Conservation (phyloP, 1,139 yeast species). For the Pichia sp. region DNA sequence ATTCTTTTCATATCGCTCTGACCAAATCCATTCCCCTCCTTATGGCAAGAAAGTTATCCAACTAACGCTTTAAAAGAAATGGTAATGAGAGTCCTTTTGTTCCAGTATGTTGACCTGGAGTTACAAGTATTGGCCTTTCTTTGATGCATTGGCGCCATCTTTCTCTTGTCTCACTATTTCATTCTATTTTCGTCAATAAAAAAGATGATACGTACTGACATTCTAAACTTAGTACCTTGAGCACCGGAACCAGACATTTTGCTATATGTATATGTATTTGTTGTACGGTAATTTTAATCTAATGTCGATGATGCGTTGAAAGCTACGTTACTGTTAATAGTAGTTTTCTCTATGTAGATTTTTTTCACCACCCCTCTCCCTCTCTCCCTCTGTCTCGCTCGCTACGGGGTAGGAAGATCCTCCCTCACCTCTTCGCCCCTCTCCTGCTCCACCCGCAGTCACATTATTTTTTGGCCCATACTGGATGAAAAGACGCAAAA, state of each 20-base stretch:
- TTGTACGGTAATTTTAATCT: constrained; percentile 5
- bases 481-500: not conserved
- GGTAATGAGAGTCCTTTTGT: no score
- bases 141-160: not conserved
- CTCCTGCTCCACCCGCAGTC: not conserved
- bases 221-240: constrained; percentile 99
- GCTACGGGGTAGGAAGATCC: not conserved
- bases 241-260: constrained; percentile 88
- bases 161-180: not conserved
- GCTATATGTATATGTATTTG: constrained; percentile 15
- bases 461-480: not conserved
- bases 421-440: not conserved
- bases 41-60: no score
- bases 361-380: constrained; percentile 2
- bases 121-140: not conserved
- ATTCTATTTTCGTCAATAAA: not conserved
- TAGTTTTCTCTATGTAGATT: not conserved
- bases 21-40: no score
- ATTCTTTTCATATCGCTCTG: no score
- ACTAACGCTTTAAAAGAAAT: no score
- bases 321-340: not conserved
- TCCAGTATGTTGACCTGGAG: no score
- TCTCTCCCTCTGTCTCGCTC: not conserved
- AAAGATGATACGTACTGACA: constrained; percentile 71
- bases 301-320: not conserved